These are phyloP conservation scores for Chaetothyriales sp. DNA, from an alignment of 2,329 filamentous ascomycete species.

Conservation along the genomic window DNA sequence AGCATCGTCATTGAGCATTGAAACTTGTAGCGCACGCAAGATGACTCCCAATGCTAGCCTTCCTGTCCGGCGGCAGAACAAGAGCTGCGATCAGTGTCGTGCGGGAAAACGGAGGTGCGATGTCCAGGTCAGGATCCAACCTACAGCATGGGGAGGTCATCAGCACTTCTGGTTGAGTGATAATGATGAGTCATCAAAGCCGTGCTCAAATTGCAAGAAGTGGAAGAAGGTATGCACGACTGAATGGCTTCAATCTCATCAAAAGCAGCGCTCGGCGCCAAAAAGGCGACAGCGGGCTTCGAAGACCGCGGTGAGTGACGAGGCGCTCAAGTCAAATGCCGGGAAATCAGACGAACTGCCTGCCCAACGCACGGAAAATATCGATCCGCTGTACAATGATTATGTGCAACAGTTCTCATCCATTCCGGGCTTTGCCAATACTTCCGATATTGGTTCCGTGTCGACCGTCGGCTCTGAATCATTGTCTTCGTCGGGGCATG, in stretches of 20 bases:
- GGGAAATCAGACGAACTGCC: neutral
- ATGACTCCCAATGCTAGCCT: neutral
- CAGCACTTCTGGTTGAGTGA: neutral
- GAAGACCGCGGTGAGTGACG: neutral
- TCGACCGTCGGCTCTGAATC: neutral
- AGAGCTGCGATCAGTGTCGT: constrained; percentile 35
- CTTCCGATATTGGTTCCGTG: neutral
- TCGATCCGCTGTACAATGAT: constrained; percentile 1
- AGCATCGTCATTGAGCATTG: neutral
- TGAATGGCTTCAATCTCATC: constrained; percentile 14
- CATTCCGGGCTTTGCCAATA: neutral
- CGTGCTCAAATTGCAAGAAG: constrained; percentile 32
- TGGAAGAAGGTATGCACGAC: constrained; percentile 15
- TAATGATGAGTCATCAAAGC: constrained; percentile 9
- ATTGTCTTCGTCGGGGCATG: neutral
- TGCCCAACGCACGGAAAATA: neutral
- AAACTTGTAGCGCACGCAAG: neutral
- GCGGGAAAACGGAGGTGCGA: constrained; percentile 35
- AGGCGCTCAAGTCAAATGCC: neutral
- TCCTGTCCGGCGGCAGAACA: constrained; percentile 25
- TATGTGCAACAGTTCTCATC: constrained; percentile 1
- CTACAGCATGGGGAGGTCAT: neutral
- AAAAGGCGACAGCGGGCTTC: constrained; percentile 1
- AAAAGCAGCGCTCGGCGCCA: constrained; percentile 2
- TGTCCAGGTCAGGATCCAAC: constrained; percentile 20